A percentile compares a stretch with the other conserved stretches of the same genome.
Conservation (phyloP, 108 stramenopile species). For the Thalassiosira profunda region DNA sequence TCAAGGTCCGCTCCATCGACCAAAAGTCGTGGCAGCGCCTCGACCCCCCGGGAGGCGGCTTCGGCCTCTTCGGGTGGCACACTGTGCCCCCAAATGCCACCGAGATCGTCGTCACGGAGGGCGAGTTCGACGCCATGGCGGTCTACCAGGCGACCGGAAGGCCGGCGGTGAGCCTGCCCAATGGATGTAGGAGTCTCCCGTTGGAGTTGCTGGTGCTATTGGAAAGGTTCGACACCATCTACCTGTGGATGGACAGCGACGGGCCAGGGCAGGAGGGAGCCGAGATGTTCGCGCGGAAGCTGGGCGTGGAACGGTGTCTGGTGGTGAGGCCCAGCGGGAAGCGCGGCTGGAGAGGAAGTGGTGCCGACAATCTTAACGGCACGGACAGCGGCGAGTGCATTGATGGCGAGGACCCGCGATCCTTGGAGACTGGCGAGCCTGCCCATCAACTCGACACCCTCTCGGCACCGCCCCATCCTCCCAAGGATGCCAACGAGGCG, state of each 20-base stretch:
- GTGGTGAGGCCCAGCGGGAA: slow-evolving; percentile 64
- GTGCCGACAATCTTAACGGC: neutral
- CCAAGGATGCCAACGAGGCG: slow-evolving; percentile 99
- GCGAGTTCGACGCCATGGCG: slow-evolving; percentile 99
- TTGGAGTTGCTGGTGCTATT: slow-evolving; percentile 89
- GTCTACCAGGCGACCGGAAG: slow-evolving; percentile 94
- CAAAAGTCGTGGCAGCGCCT: slow-evolving; percentile 85
- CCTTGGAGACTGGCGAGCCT: neutral
- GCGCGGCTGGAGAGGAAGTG: slow-evolving; percentile 20
- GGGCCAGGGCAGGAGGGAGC: slow-evolving; percentile 89
- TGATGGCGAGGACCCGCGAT: neutral
- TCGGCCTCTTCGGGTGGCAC: slow-evolving; percentile 97
- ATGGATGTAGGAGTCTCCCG: slow-evolving; percentile 93
- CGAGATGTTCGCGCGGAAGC: slow-evolving; percentile 88
- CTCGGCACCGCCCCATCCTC: slow-evolving; percentile 38
- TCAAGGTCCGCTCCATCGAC: slow-evolving; percentile 85
- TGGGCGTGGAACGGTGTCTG: slow-evolving; percentile 84
- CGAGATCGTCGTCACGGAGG: slow-evolving; percentile 94
- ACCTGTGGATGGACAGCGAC: slow-evolving; percentile 98
- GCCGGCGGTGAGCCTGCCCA: slow-evolving; percentile 87
- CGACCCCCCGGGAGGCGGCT: slow-evolving; percentile 89
- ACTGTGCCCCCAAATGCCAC: slow-evolving; percentile 78
- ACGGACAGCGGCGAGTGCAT: neutral
- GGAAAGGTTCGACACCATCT: slow-evolving; percentile 92
- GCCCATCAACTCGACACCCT: too few species aligned